phyloP scores from a whole-genome alignment of 148 eudicot genomes.

The Rhododendron mucronatum region DNA sequence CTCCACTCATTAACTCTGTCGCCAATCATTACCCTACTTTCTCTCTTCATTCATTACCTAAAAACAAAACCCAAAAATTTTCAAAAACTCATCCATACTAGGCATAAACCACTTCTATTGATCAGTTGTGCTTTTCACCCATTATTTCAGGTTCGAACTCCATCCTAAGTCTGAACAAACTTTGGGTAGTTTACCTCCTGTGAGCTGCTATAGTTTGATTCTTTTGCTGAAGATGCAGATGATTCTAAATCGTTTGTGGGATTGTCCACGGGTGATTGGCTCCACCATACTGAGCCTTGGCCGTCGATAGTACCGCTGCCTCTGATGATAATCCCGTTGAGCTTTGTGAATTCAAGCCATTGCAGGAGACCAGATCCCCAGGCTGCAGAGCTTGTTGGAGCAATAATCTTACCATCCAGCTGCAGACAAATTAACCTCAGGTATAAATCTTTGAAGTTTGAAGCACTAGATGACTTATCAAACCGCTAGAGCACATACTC shows the following conservation, averaged over 20 bases:
- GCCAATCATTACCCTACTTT: too few species aligned
- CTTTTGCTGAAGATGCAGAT: constrained; percentile 9
- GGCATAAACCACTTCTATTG: background rate
- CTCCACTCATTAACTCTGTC: too few species aligned
- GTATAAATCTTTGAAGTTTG: background rate
- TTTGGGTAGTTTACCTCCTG: constrained; percentile 16
- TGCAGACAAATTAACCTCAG: constrained; percentile 5
- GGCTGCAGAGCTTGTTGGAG: constrained; percentile 54
- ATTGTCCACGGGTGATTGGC: constrained; percentile 37
- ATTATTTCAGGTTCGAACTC: background rate
- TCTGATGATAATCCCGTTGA: constrained; percentile 55
- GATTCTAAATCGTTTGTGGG: constrained; percentile 35
- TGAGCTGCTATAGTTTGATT: constrained; percentile 46
- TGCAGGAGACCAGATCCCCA: constrained; percentile 65
- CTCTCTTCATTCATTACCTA: too few species aligned
- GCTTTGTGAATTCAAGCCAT: constrained; percentile 86
- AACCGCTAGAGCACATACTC: background rate
- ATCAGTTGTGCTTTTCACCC: background rate
- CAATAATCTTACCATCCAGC: constrained; percentile 72
- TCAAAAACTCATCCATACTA: too few species aligned
- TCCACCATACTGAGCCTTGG: constrained; percentile 89
- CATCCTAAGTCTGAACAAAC: background rate
- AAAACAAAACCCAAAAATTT: too few species aligned
- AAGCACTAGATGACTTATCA: background rate
- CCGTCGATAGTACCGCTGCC: constrained; percentile 86